phyloP scores from a whole-genome alignment of 2,329 filamentous ascomycete genomes.

The Achaetomium macrosporum region DNA sequence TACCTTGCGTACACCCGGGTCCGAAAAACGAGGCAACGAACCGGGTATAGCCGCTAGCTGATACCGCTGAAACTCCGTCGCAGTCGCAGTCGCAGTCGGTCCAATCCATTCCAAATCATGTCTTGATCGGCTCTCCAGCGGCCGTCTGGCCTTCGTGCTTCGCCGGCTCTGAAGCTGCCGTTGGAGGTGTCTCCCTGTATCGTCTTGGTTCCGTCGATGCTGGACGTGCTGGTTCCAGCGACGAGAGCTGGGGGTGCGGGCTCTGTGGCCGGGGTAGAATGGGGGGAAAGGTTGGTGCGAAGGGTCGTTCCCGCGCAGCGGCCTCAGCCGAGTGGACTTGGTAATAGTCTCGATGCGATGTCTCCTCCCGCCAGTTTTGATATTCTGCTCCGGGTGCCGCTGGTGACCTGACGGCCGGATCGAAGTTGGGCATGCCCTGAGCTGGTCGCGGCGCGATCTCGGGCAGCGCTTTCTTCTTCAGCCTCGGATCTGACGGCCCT shows the following conservation, averaged over 20 bases:
- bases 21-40: not conserved
- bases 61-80: not conserved
- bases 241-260: conserved; percentile 7
- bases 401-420: conserved; percentile 9
- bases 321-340: conserved; percentile 3
- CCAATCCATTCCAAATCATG: not conserved
- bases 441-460: conserved; percentile 18
- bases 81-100: not conserved
- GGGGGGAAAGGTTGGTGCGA: conserved; percentile 1
- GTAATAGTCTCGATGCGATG: conserved; percentile 8
- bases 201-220: conserved; percentile 2
- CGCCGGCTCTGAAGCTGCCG: conserved; percentile 1
- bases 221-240: conserved; percentile 8
- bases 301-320: conserved; percentile 2
- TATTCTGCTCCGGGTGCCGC: conserved; percentile 11
- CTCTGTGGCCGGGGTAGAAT: conserved; percentile 14
- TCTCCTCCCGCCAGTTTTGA: conserved; percentile 16
- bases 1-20: not conserved
- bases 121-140: conserved; percentile 3
- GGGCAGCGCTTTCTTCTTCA: conserved; percentile 11
- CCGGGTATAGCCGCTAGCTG: not conserved
- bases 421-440: conserved; percentile 1
- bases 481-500: conserved; percentile 6
- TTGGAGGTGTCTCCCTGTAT: conserved; percentile 7
- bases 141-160: conserved; percentile 4